phyloP scores from a whole-genome alignment of 345 rosid species.

The Citrus sp. region DNA sequence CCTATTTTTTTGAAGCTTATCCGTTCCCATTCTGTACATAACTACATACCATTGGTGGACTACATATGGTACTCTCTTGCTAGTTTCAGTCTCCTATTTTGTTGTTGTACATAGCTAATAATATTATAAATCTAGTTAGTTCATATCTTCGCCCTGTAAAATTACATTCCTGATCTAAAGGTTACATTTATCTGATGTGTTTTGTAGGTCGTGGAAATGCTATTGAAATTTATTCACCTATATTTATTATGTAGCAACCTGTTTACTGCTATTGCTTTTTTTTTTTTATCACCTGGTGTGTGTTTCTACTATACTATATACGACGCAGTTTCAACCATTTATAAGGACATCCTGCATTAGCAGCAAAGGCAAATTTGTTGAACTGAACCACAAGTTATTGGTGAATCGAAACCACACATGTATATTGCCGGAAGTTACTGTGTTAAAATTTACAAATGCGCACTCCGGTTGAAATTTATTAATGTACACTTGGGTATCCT shows the following conservation, averaged over 20 bases:
- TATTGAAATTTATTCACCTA: background rate
- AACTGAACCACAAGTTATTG: no score
- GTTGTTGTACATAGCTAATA: constrained; percentile 24
- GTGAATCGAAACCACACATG: no score
- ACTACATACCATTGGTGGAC: background rate
- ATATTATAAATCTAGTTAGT: background rate
- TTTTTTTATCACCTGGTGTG: no score
- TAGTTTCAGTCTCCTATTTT: background rate
- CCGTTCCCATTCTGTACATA: constrained; percentile 13
- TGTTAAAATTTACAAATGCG: no score
- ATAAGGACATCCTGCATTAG: background rate
- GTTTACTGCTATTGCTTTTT: background rate
- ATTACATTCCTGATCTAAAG: background rate
- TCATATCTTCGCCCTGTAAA: background rate
- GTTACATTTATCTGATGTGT: background rate
- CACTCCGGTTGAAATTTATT: no score
- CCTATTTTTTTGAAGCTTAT: constrained; percentile 25
- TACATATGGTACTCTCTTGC: constrained; percentile 11
- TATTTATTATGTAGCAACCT: no score
- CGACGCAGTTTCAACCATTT: background rate
- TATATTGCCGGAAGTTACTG: no score
- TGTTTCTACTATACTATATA: no score
- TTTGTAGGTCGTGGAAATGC: background rate
- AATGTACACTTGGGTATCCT: no score
- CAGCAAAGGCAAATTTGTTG: no score